phyloP scores from a whole-genome alignment of 2,329 filamentous ascomycete genomes.

The Curvularia sp. region DNA sequence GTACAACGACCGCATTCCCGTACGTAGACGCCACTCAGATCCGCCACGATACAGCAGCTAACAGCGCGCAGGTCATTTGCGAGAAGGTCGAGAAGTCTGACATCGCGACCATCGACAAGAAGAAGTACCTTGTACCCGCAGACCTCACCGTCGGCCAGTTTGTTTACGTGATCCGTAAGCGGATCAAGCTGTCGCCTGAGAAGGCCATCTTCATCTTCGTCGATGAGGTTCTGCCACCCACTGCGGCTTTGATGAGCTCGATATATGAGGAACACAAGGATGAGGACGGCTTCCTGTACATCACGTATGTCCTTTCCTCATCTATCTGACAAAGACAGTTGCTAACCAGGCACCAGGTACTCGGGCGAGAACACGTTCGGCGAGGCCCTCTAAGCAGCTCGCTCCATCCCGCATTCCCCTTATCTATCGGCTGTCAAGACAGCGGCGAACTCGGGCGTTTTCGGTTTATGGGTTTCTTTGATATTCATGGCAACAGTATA shows the following conservation, averaged over 20 bases:
- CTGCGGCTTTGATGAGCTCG: slow-evolving; percentile 96
- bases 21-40: slow-evolving; percentile 61
- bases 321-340: neutral
- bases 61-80: slow-evolving; percentile 81
- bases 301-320: slow-evolving; percentile 69
- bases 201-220: slow-evolving; percentile 99
- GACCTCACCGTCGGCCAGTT: slow-evolving; percentile 99
- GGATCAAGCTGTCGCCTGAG: slow-evolving; percentile 98
- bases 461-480: slow-evolving; percentile 37
- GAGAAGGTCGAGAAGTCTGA: slow-evolving; percentile 99
- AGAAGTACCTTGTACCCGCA: slow-evolving; percentile 98
- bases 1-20: slow-evolving; percentile 97
- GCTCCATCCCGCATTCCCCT: slow-evolving; percentile 19
- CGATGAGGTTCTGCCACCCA: slow-evolving; percentile 95
- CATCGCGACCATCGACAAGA: slow-evolving; percentile 99
- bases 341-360: slow-evolving; percentile 64
- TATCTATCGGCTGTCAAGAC: slow-evolving; percentile 30
- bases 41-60: slow-evolving; percentile 23
- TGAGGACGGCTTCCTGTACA: slow-evolving; percentile 91
- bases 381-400: slow-evolving; percentile 49
- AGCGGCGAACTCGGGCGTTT: slow-evolving; percentile 41
- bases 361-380: slow-evolving; percentile 99
- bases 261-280: slow-evolving; percentile 99
- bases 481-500: slow-evolving; percentile 30
- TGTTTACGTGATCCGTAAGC: slow-evolving; percentile 99